A percentile compares a stretch with the other conserved stretches of the same genome.
These are phyloP conservation scores for Torrubiella hemipterigena DNA, from an alignment of 2,329 filamentous ascomycete genomes.

Conservation along the genomic window DNA sequence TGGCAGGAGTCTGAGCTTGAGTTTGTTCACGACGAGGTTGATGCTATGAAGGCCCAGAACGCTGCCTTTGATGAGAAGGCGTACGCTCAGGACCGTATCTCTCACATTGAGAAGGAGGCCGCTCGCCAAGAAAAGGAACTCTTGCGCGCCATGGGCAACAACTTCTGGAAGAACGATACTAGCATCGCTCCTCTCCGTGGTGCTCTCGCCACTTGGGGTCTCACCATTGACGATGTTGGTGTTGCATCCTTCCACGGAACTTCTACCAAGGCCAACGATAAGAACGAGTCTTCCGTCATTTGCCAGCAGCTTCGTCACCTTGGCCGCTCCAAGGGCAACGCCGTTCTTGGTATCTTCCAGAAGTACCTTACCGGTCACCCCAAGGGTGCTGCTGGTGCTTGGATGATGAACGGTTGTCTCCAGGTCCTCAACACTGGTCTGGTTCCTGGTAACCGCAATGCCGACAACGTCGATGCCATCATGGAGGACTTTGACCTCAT, in stretches of 20 bases:
- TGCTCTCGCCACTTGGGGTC: conserved; percentile 92
- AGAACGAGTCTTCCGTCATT: conserved; percentile 97
- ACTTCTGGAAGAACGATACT: conserved; percentile 95
- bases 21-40: conserved; percentile 84
- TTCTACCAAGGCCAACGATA: conserved; percentile 96
- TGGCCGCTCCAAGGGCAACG: conserved; percentile 92
- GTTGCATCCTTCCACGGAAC: conserved; percentile 99
- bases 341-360: conserved; percentile 94
- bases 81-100: conserved; percentile 73
- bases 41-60: conserved; percentile 76
- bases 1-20: conserved; percentile 94
- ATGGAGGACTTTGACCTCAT: conserved; percentile 99
- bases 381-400: conserved; percentile 97
- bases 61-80: conserved; percentile 67
- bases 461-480: conserved; percentile 89
- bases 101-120: conserved; percentile 78
- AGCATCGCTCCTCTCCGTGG: conserved; percentile 91
- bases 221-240: conserved; percentile 89
- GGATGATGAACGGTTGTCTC: conserved; percentile 98
- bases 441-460: conserved; percentile 94
- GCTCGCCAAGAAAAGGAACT: conserved; percentile 86
- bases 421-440: conserved; percentile 91
- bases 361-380: conserved; percentile 98
- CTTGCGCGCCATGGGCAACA: conserved; percentile 86
- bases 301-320: conserved; percentile 94